Evolutionary conservation across 805 yeast species (phyloP).

Genomic region (Yamadazyma endophytica): DNA sequence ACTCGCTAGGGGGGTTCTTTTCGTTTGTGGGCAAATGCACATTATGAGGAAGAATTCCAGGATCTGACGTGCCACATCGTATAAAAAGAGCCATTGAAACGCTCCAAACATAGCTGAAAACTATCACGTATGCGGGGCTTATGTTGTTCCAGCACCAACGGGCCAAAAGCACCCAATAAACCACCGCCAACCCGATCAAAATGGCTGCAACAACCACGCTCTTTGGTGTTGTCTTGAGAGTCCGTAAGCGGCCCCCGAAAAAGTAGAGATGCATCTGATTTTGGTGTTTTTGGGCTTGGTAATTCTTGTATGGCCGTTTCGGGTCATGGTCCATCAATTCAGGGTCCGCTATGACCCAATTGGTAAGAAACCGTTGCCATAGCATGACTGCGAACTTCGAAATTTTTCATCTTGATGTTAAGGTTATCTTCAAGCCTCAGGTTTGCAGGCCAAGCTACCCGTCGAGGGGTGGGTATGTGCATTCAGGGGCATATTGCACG

Average conservation of each 20-base stretch:
- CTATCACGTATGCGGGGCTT: slow-evolving; percentile 52
- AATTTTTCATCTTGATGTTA: not conserved
- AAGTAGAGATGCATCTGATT: slow-evolving; percentile 43
- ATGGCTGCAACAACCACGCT: slow-evolving; percentile 30
- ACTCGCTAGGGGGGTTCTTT: slow-evolving; percentile 50
- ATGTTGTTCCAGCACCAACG: slow-evolving; percentile 54
- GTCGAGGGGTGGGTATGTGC: no score
- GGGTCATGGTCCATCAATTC: slow-evolving; percentile 7
- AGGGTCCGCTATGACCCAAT: slow-evolving; percentile 28
- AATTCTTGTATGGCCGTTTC: slow-evolving; percentile 20
- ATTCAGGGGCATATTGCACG: no score
- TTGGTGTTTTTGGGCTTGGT: slow-evolving; percentile 36
- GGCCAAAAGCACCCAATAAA: slow-evolving; percentile 47
- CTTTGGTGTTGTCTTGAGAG: slow-evolving; percentile 37
- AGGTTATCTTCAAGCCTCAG: slow-evolving; percentile 1
- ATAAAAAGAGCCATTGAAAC: slow-evolving; percentile 46
- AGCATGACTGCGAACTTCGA: not conserved
- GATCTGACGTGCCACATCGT: slow-evolving; percentile 57
- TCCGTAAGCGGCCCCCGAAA: slow-evolving; percentile 62
- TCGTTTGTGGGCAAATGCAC: slow-evolving; percentile 43
- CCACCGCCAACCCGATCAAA: slow-evolving; percentile 43
- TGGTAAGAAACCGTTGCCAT: slow-evolving; percentile 17
- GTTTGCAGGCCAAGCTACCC: no score
- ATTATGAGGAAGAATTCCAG: slow-evolving; percentile 68
- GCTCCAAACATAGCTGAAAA: slow-evolving; percentile 58